A percentile compares a stretch with the other conserved stretches of the same genome.
These are phyloP conservation scores for Colletotrichum karsti DNA, from an alignment of 2,329 filamentous ascomycete species.

Conservation along the genomic window DNA sequence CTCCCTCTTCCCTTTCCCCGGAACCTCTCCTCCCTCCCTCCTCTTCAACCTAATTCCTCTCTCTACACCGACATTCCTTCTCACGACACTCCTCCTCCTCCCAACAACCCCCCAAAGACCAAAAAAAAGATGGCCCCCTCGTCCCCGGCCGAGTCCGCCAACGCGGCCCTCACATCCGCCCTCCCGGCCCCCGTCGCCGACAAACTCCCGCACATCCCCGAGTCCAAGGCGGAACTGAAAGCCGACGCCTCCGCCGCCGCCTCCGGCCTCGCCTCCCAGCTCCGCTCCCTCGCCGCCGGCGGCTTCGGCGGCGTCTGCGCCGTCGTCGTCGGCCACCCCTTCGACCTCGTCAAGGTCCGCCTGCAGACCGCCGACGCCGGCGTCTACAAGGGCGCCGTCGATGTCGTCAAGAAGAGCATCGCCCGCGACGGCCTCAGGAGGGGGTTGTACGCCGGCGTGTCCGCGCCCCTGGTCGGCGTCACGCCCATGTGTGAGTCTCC, in stretches of 20 bases:
- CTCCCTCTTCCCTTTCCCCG: background rate
- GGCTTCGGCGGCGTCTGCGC: constrained; percentile 95
- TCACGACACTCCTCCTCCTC: background rate
- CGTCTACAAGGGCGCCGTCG: constrained; percentile 88
- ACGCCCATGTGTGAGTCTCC: constrained; percentile 93
- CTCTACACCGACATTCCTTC: background rate
- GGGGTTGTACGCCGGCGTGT: constrained; percentile 96
- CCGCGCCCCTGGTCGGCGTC: constrained; percentile 91
- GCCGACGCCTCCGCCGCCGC: constrained; percentile 49
- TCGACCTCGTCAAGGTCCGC: constrained; percentile 97
- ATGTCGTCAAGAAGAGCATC: constrained; percentile 89
- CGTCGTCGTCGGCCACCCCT: constrained; percentile 93
- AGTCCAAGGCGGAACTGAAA: constrained; percentile 54
- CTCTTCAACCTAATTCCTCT: too few species aligned
- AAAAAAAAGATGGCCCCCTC: constrained; percentile 30
- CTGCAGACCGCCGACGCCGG: constrained; percentile 95
- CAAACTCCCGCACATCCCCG: constrained; percentile 52
- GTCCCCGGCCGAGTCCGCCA: constrained; percentile 27
- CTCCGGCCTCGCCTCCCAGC: constrained; percentile 53
- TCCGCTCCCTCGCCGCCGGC: constrained; percentile 87
- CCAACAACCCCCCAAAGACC: background rate
- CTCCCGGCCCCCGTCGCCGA: constrained; percentile 42
- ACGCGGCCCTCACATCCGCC: constrained; percentile 24
- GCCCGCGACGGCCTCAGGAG: constrained; percentile 82
- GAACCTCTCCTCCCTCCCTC: too few species aligned